Conservation (phyloP, 495 filamentous ascomycete species). For the Penicillium cinerascens region DNA sequence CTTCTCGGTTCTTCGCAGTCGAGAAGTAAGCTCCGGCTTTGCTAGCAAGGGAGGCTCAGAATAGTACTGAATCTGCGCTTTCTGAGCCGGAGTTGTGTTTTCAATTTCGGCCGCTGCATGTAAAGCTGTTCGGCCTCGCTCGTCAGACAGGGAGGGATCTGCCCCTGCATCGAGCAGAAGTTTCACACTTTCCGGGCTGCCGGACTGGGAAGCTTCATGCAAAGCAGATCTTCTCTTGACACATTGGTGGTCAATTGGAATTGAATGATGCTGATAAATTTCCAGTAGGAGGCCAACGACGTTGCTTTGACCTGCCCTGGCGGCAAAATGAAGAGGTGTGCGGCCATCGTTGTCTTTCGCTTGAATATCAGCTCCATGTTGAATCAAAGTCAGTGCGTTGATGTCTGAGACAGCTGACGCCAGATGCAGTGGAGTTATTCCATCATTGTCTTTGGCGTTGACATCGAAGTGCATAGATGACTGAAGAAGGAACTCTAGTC, state of each 20-base stretch:
- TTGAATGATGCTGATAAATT: background rate
- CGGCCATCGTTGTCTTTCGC: conserved; percentile 1
- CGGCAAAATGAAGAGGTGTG: conserved; percentile 13
- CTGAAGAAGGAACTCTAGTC: conserved; percentile 7
- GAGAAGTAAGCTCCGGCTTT: too few relatives aligned
- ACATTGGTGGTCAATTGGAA: background rate
- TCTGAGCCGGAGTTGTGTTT: too few relatives aligned
- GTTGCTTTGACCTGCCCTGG: conserved; percentile 9
- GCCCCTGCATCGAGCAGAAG: background rate
- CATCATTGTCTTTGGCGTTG: conserved; percentile 74
- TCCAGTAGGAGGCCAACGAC: conserved; percentile 9
- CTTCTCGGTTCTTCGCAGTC: too few relatives aligned
- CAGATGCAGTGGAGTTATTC: conserved; percentile 77
- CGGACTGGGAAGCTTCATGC: conserved; percentile 4
- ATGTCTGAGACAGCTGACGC: conserved; percentile 33
- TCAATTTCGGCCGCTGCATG: too few relatives aligned
- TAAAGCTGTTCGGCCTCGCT: too few relatives aligned
- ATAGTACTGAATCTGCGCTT: too few relatives aligned
- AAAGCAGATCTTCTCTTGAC: conserved; percentile 5
- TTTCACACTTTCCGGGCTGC: background rate
- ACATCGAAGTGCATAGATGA: conserved; percentile 53
- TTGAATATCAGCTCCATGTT: conserved; percentile 13
- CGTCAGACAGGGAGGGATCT: background rate
- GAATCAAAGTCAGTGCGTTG: conserved; percentile 1
- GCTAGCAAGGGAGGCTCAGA: too few relatives aligned